These are phyloP conservation scores for Rutstroemia sydowiana DNA, from an alignment of 2,329 filamentous ascomycete genomes.

Conservation along the genomic window DNA sequence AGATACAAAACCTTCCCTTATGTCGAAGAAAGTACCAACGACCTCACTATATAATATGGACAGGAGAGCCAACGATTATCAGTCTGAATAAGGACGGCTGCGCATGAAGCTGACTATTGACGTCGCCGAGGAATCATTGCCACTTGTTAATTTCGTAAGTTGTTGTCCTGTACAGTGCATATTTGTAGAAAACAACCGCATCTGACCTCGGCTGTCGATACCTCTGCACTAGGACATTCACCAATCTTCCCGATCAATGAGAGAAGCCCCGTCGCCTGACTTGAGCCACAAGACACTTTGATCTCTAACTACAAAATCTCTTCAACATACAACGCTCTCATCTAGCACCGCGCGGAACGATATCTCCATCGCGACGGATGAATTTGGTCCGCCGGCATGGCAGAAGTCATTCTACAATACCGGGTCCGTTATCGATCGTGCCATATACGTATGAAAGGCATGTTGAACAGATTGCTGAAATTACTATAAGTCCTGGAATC, in stretches of 20 bases:
- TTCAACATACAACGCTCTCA: slow-evolving; percentile 32
- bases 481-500: slow-evolving; percentile 55
- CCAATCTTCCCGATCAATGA: slow-evolving; percentile 49
- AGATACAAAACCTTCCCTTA: slow-evolving; percentile 36
- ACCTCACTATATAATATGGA: slow-evolving; percentile 58
- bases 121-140: slow-evolving; percentile 57
- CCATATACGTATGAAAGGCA: slow-evolving; percentile 70
- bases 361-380: slow-evolving; percentile 46
- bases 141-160: slow-evolving; percentile 23
- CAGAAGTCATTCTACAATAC: slow-evolving; percentile 68
- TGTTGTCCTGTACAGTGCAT: neutral
- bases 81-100: slow-evolving; percentile 49
- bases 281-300: slow-evolving; percentile 38
- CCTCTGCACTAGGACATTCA: slow-evolving; percentile 63
- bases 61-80: slow-evolving; percentile 56
- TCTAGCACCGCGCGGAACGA: slow-evolving; percentile 55
- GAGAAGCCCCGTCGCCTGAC: slow-evolving; percentile 47
- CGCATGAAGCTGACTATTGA: slow-evolving; percentile 60
- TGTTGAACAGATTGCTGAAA: slow-evolving; percentile 73
- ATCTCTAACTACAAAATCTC: slow-evolving; percentile 39
- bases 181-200: slow-evolving; percentile 25
- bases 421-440: slow-evolving; percentile 56
- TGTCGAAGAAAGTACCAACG: slow-evolving; percentile 60
- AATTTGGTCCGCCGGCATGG: slow-evolving; percentile 71
- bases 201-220: slow-evolving; percentile 53